A percentile compares a stretch with the other conserved stretches of the same genome.
Evolutionary conservation across 129 eudicot genomes (phyloP).

Genomic region (Flaveria trinervia): DNA sequence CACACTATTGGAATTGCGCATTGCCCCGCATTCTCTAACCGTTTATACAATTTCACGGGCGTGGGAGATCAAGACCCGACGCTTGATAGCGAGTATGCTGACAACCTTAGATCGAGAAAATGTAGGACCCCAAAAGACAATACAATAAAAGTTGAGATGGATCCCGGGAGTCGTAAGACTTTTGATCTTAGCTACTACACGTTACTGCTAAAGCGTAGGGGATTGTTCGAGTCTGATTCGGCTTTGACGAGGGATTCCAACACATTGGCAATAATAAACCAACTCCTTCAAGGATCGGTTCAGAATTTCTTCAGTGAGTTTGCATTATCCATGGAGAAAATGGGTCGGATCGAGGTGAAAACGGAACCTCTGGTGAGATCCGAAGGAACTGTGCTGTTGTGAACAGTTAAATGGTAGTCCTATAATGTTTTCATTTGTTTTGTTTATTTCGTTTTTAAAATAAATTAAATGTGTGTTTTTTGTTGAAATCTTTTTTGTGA

Average conservation of each 20-base stretch:
- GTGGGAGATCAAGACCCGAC: constrained; percentile 67
- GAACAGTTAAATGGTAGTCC: constrained; percentile 35
- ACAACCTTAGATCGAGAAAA: constrained; percentile 53
- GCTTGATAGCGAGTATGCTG: constrained; percentile 75
- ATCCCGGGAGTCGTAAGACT: constrained; percentile 80
- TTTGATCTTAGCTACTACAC: constrained; percentile 82
- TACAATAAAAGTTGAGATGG: constrained; percentile 75
- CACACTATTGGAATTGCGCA: constrained; percentile 80
- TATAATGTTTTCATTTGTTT: background rate
- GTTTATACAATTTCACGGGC: constrained; percentile 86
- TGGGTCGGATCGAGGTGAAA: constrained; percentile 58
- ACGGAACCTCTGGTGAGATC: constrained; percentile 73
- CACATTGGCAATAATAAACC: constrained; percentile 48
- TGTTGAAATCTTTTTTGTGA: background rate
- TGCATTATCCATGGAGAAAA: constrained; percentile 74
- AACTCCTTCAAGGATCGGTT: constrained; percentile 56
- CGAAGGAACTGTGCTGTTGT: constrained; percentile 70
- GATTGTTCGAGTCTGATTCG: constrained; percentile 73
- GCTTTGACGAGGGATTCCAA: constrained; percentile 51
- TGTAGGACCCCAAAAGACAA: constrained; percentile 54
- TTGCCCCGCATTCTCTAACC: constrained; percentile 56
- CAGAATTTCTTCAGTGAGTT: constrained; percentile 58
- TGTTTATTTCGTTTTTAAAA: constrained; percentile 3
- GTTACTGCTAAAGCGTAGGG: constrained; percentile 67
- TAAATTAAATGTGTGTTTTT: background rate